Evolutionary conservation across 1,284 basidiomycete species (phyloP), one percentile per base, ranked within the genome.

Genomic region (Pseudozyma tsukubaensis): DNA sequence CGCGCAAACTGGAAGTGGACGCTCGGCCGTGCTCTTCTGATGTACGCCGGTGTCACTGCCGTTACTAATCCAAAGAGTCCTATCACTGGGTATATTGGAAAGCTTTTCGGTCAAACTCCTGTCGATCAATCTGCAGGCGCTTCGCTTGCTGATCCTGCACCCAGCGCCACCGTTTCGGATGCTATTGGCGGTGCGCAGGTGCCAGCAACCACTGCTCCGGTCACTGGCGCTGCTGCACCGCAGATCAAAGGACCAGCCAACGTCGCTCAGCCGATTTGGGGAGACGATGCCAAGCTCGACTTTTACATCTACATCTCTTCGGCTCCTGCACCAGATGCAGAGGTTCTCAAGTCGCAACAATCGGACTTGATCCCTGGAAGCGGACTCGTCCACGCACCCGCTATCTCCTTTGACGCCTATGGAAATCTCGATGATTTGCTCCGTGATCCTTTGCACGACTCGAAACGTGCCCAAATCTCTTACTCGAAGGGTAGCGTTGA

Each of bases 241-340:
- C 36, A 56, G 11, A 43, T 60, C 45, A 67, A 57, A 40, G 64
- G 59, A 5, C 71, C 71, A 6, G 18, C 54, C 4, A 65, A 68
- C 36, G 60, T 73, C 4, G 71, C 72, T 6, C 37, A 69, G 6
- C 69, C 77, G 11, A 19, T 67, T 13, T 79, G 73, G 69, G 32
- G 32, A 5, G 67, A 66, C 12, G 52, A 58, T 4, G 19, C 45
- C 1, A 36, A 59, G 24, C 63, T 79, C 6, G 78, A 79, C 49
- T 59, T 79, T 29, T 79, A 79, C 56, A 44, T 79, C 18, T 79
- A 65, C 37, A 45, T 81, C 51, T 68, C 72, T 1, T 61, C 67
- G 14, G 54, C 52, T 4, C 39, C 59, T 3, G 59, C 78, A 2
- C 59, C 73, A 3, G 47, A 39, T 12, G 8, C 18, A 6, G 59